Conservation (phyloP, 768 basidiomycete species). For the Lactarius hatsudake region DNA sequence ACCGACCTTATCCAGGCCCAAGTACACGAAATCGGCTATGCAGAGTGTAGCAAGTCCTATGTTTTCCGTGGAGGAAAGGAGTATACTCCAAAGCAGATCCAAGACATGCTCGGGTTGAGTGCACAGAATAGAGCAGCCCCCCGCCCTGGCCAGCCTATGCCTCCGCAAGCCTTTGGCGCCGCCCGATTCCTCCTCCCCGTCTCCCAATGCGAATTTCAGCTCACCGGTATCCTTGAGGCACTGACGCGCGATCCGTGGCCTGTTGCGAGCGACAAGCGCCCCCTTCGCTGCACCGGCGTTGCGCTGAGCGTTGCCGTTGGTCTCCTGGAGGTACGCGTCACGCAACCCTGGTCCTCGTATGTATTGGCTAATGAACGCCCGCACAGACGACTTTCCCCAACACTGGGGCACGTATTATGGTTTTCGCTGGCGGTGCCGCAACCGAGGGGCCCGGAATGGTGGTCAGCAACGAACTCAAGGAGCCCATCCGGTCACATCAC, state of each 20-base stretch:
- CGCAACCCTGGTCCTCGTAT: background rate
- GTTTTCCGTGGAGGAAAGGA: conserved; percentile 99
- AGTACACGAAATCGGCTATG: conserved; percentile 97
- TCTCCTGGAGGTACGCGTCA: conserved; percentile 66
- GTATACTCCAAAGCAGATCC: conserved; percentile 92
- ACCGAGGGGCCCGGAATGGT: conserved; percentile 98
- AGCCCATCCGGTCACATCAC: conserved; percentile 97
- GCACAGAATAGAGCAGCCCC: conserved; percentile 79
- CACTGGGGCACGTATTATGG: conserved; percentile 94
- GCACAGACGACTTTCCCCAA: conserved; percentile 82
- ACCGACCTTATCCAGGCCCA: conserved; percentile 60
- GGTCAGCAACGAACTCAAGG: conserved; percentile 91
- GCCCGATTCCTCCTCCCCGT: conserved; percentile 90
- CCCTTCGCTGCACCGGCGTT: conserved; percentile 92
- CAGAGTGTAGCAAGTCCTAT: conserved; percentile 95
- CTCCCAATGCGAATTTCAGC: conserved; percentile 91
- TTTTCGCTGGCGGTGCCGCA: conserved; percentile 92
- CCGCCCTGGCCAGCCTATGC: conserved; percentile 80
- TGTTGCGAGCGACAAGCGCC: conserved; percentile 90
- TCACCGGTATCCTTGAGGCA: conserved; percentile 88
- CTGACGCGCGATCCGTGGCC: conserved; percentile 95
- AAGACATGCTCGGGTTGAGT: conserved; percentile 93
- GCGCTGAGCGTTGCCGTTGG: conserved; percentile 93
- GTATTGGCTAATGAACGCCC: background rate
- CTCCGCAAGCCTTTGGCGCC: conserved; percentile 77